Evolutionary conservation across 2,329 filamentous ascomycete species (phyloP), one percentile per base, ranked within the genome.

Genomic region (Colletotrichum gloeosporioides): DNA sequence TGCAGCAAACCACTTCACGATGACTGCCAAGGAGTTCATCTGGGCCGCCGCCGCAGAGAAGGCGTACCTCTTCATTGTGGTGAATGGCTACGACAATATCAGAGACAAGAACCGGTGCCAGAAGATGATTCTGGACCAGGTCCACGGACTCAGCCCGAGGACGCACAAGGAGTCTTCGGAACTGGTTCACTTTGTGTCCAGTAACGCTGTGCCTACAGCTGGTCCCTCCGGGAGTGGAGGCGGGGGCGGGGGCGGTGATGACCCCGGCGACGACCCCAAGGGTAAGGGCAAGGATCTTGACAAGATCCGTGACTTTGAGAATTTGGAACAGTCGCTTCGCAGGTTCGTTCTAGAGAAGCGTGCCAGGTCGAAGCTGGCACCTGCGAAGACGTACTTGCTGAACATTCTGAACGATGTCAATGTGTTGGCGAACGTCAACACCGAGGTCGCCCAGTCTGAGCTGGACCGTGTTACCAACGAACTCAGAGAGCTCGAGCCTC

Each of bases 41-140:
- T 95, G 95, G 89, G 96, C 96, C 67, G 97, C 97, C 3, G 97
- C 97, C 1, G 93, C 96, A 55, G 97, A 99, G 82, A 99, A 99
- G 86, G 96, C 97, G 0, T 99, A 99, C 83, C 96, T 99, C 78
- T 99, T 99, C 84, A 98, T 99, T 85, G 97, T 99, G 16, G 97
- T 99, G 79, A 99, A 78, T 83, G 96, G 96, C 22, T 99, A 96
- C 81, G 97, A 99, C 85, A 94, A 94, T 77, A 99, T 99, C 80
- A 91, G 94, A 78, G 96, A 99, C 85, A 97, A 98, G 87, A 90
- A 95, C 76, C 91, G 96, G 75, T 99, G 96, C 84, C 92, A 98
- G 84, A 95, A 97, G 82, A 95, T 95, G 92, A 97, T 99, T 66
- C 85, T 99, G 75, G 96, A 98, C 80, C 96, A 99, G 84, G 93